Conservation (phyloP, 441 rosid species). For the Brassica balearica region DNA sequence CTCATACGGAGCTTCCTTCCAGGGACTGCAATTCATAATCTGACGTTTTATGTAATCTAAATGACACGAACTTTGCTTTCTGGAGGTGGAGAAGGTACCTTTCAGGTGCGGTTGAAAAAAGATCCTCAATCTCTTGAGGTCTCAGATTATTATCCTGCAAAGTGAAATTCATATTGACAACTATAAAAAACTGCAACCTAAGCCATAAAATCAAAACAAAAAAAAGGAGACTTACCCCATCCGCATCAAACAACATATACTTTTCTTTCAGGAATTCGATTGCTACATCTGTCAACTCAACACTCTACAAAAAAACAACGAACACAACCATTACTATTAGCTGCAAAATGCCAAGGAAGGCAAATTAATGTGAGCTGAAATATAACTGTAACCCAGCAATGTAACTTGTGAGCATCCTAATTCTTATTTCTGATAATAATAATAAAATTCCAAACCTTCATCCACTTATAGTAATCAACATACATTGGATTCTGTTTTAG, state of each 20-base stretch:
- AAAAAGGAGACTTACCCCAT: slow-evolving; percentile 56
- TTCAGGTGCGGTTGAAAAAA: slow-evolving; percentile 97
- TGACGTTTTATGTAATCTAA: slow-evolving; percentile 4
- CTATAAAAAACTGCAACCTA: slow-evolving; percentile 7
- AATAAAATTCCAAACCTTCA: neutral
- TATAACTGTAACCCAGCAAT: slow-evolving; percentile 47
- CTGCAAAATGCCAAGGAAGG: slow-evolving; percentile 9
- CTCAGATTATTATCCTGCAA: slow-evolving; percentile 83
- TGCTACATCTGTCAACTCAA: slow-evolving; percentile 82
- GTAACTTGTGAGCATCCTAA: neutral
- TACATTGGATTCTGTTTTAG: neutral
- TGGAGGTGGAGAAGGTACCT: slow-evolving; percentile 52
- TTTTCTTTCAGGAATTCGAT: slow-evolving; percentile 72
- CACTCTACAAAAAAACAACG: slow-evolving; percentile 57
- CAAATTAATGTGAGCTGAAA: neutral
- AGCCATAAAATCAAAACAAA: neutral
- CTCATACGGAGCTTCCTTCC: slow-evolving; percentile 89
- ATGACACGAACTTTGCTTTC: neutral
- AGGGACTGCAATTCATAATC: slow-evolving; percentile 70
- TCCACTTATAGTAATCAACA: neutral
- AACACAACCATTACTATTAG: slow-evolving; percentile 16
- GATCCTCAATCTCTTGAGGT: slow-evolving; percentile 78
- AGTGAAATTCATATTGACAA: slow-evolving; percentile 31
- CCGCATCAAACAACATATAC: slow-evolving; percentile 73
- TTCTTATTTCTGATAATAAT: neutral